Evolutionary conservation across 805 yeast species (phyloP), one percentile per base, ranked within the genome.

Genomic region (Pichia heedii): DNA sequence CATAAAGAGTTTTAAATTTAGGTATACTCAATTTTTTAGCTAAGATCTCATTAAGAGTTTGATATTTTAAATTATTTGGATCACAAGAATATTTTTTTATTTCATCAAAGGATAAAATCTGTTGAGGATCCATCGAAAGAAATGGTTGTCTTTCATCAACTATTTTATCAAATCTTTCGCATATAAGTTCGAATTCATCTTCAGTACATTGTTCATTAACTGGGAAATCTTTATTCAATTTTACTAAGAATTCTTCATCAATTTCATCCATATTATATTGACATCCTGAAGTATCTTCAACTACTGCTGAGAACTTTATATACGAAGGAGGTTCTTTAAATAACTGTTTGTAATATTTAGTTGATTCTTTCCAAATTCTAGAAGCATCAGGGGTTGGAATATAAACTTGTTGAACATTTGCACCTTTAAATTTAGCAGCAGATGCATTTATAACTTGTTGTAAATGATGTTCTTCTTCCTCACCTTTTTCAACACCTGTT

Each of bases 351-450:
- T 93, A 93, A 62, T 74, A 88, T 52, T 80, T 74, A 8, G 67
- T 54, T 33, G 86, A 94, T 21, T 85, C 95, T 3, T 67, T 62
- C 96, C 96, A 89, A 19, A 76, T 68, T 51, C 73, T 73, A 0
- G 94, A 81, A 4, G 97, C 97, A 69, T 87, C 95, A 0, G 98
- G 98, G 0, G 98, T 93, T 2, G 98, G 98, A 54, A 93, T 93
- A 61, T 82, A 90, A 36, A 82, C 81, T 48, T 73, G 73, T 53
- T 68, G 66, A 41, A 71, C 71, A 45, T 66, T 67, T 4, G 67
- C 69, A 45, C 76, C 76, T 45, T 77, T 66, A 18, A 84, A 73
- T 3, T 81, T 79, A 26, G 78, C 77, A 41, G 79, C 81, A 2
- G 87, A 77, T 13, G 90, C 90, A 62, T 80, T 79, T 51, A 93